Evolutionary conservation across 805 yeast genomes (phyloP), one percentile per base, ranked within the genome.

Genomic region (Monosporozyma siamensis): DNA sequence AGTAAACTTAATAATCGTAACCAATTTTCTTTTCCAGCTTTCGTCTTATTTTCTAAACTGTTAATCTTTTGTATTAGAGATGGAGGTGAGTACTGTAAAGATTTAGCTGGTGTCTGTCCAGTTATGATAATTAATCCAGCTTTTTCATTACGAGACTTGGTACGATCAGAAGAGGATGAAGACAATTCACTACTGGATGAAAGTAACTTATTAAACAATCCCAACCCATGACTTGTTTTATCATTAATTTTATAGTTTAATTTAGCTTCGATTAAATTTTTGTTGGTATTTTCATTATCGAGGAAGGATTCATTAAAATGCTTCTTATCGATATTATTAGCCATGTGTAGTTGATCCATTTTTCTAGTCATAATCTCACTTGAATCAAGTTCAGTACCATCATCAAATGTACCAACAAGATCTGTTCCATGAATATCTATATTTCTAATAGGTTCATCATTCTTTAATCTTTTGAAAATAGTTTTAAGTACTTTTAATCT

Each of bases 51-150:
- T 9, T 57, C 54, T 9, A 54, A 51, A 15, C 44, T 48, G 46
- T 66, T 66, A 2, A 63, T 56, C 42, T 59, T 63, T 20, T 48
- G 47, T 32, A 66, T 48, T 32, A 66, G 41, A 2, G 59, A 45
- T 9, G 70, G 69, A 8, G 67, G 51, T 18, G 53, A 49, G 43
- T 65, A 66, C 5, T 63, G 59, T 17, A 65, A 45, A 39, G 65
- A 61, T 38, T 54, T 58, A 34, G 51, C 52, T 12, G 69, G 67
- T 12, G 58, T 41, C 1, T 42, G 45, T 1, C 64, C 45, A 4
- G 53, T 43, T 3, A 63, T 47, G 3, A 55, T 38, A 3, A 65
- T 52, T 24, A 61, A 23, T 1, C 69, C 68, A 24, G 48, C 44
- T 26, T 50, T 54, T 9, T 40, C 48, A 4, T 38, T 17, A 11